Percentiles rank a stretch among this genome's conserved stretches.
Evolutionary conservation across 2,329 filamentous ascomycete genomes (phyloP).

Genomic region (Calonectria naviculata): DNA sequence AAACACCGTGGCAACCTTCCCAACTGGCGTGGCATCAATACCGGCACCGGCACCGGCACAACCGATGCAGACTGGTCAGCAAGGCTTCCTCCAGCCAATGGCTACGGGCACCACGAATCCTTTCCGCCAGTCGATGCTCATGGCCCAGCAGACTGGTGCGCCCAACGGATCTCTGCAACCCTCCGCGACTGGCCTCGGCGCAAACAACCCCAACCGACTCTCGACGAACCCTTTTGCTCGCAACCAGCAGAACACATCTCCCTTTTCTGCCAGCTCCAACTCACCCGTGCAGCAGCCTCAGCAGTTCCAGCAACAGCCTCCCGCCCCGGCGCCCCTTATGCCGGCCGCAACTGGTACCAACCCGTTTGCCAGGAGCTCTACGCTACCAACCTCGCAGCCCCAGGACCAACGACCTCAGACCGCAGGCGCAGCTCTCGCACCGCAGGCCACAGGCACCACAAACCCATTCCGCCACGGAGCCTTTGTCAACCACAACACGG

Average conservation of each 20-base stretch:
- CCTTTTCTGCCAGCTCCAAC: constrained; percentile 47
- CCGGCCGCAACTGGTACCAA: constrained; percentile 68
- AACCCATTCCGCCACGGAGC: constrained; percentile 95
- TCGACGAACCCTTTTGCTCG: constrained; percentile 92
- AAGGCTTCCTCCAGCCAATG: constrained; percentile 38
- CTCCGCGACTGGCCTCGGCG: constrained; percentile 52
- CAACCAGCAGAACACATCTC: constrained; percentile 54
- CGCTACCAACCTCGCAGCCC: constrained; percentile 27
- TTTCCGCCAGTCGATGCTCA: constrained; percentile 91
- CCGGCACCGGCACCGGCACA: constrained; percentile 26
- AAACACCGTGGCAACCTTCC: constrained; percentile 53
- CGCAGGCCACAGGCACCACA: constrained; percentile 87
- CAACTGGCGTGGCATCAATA: constrained; percentile 44
- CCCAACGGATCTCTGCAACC: constrained; percentile 37
- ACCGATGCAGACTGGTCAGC: constrained; percentile 33
- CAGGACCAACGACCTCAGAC: constrained; percentile 58
- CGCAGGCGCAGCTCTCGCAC: constrained; percentile 64
- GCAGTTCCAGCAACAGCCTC: constrained; percentile 13
- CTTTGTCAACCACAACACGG: constrained; percentile 90
- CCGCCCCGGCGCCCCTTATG: constrained; percentile 52
- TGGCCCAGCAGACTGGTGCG: constrained; percentile 65
- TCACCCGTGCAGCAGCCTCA: constrained; percentile 57
- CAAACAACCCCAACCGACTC: constrained; percentile 59
- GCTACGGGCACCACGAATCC: constrained; percentile 78
- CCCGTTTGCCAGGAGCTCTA: constrained; percentile 64